Percentiles rank a stretch among this genome's conserved stretches.
Evolutionary conservation across 108 stramenopile species (phyloP).

Genomic region (Nitzschia putrida): DNA sequence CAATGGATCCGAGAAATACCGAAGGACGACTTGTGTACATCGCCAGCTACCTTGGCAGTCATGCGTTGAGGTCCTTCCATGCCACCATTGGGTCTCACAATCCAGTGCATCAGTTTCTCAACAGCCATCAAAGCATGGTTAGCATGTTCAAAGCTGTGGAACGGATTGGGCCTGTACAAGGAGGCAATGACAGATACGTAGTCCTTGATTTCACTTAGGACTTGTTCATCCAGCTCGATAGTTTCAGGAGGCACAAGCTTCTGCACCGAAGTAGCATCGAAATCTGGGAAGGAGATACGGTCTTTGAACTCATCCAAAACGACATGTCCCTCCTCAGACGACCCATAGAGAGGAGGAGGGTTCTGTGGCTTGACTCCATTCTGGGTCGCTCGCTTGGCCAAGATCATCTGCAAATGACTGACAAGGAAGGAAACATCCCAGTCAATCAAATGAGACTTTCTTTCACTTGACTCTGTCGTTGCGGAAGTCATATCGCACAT

Average conservation of each 20-base stretch:
- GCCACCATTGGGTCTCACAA: neutral
- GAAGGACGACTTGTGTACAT: slow-evolving; percentile 9
- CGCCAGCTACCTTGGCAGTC: neutral
- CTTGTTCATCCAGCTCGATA: neutral
- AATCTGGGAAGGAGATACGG: slow-evolving; percentile 21
- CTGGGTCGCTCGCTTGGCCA: too few species aligned
- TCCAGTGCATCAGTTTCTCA: slow-evolving; percentile 15
- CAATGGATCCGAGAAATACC: slow-evolving; percentile 60
- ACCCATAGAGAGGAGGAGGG: too few species aligned
- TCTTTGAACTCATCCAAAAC: slow-evolving; percentile 27
- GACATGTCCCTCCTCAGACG: too few species aligned
- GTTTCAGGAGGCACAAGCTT: too few species aligned
- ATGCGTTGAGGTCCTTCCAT: neutral
- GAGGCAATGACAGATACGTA: slow-evolving; percentile 23
- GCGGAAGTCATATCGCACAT: too few species aligned
- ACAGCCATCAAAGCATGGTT: slow-evolving; percentile 25
- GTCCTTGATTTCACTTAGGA: slow-evolving; percentile 8
- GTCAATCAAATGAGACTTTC: too few species aligned
- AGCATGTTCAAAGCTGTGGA: slow-evolving; percentile 57
- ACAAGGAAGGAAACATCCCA: too few species aligned
- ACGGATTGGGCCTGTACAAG: slow-evolving; percentile 41
- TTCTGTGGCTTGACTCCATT: too few species aligned
- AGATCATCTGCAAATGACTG: too few species aligned
- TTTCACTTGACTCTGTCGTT: too few species aligned
- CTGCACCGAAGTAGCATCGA: neutral